Percentiles rank a stretch among this genome's conserved stretches.
phyloP scores from a whole-genome alignment of 2,329 filamentous ascomycete genomes.

The Rhexocercosporidium sp. region DNA sequence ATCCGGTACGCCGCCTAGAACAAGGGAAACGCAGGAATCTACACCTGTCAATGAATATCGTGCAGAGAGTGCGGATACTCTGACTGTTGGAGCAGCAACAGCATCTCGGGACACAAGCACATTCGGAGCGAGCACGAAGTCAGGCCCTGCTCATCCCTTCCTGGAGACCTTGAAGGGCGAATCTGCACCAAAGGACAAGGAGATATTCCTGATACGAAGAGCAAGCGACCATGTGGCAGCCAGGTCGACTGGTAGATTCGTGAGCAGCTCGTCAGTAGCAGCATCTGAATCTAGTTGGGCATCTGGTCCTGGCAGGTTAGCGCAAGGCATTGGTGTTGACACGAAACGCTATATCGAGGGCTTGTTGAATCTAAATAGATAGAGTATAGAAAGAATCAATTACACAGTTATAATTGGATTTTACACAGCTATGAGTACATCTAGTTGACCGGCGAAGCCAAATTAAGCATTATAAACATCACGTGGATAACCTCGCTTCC shows the following conservation, averaged over 20 bases:
- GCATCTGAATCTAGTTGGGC: slow-evolving; percentile 51
- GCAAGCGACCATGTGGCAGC: slow-evolving; percentile 57
- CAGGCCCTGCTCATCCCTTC: slow-evolving; percentile 40
- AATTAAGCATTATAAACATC: not conserved
- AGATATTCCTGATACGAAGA: slow-evolving; percentile 65
- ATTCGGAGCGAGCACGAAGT: slow-evolving; percentile 25
- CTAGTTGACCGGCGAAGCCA: not conserved
- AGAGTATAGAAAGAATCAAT: not conserved
- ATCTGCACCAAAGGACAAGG: slow-evolving; percentile 49
- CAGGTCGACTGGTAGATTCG: slow-evolving; percentile 27
- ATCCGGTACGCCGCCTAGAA: not conserved
- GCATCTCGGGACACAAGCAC: slow-evolving; percentile 27
- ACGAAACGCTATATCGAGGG: slow-evolving; percentile 77
- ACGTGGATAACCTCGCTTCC: too few species aligned
- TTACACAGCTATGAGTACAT: not conserved
- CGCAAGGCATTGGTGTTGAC: slow-evolving; percentile 78
- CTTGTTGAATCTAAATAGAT: slow-evolving; percentile 61
- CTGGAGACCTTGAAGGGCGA: slow-evolving; percentile 23
- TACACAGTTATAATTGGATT: not conserved
- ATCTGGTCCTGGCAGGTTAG: slow-evolving; percentile 64
- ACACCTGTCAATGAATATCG: slow-evolving; percentile 23
- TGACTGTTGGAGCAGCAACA: not conserved
- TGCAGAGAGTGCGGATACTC: slow-evolving; percentile 7
- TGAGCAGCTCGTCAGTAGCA: slow-evolving; percentile 29
- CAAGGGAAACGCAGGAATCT: slow-evolving; percentile 16